phyloP scores from a whole-genome alignment of 352 stramenopile species.

The Globisporangium camurandrum region DNA sequence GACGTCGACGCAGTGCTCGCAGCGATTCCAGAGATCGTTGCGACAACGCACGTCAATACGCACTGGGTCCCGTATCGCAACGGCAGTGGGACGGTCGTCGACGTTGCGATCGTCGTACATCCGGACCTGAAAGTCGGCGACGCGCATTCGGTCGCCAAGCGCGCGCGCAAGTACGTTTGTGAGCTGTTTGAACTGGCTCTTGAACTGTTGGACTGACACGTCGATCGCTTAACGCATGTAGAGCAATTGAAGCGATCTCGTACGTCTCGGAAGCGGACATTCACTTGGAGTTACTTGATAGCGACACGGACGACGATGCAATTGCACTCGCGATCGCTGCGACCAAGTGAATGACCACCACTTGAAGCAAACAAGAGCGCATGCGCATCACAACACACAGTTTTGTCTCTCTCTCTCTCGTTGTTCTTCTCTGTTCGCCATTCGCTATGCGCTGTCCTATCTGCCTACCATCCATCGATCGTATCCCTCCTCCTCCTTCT shows the following conservation, averaged over 20 bases:
- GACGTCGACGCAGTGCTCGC: conserved; percentile 57
- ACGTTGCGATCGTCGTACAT: conserved; percentile 72
- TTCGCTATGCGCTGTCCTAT: too few relatives aligned
- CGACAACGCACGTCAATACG: conserved; percentile 75
- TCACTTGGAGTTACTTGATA: conserved; percentile 72
- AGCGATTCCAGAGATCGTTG: conserved; percentile 58
- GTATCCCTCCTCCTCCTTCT: too few relatives aligned
- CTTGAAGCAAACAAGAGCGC: neutral
- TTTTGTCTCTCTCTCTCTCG: too few relatives aligned
- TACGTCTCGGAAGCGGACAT: conserved; percentile 79
- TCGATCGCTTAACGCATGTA: too few relatives aligned
- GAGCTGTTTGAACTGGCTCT: neutral
- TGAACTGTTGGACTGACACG: too few relatives aligned
- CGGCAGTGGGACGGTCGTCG: conserved; percentile 57
- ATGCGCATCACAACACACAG: too few relatives aligned
- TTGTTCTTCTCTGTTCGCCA: too few relatives aligned
- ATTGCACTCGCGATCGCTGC: too few relatives aligned
- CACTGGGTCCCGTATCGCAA: conserved; percentile 66
- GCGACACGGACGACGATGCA: conserved; percentile 25
- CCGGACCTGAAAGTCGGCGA: conserved; percentile 71
- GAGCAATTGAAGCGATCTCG: conserved; percentile 69
- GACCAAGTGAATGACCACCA: neutral
- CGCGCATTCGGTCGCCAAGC: conserved; percentile 63
- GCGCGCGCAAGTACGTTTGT: conserved; percentile 47
- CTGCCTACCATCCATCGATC: too few relatives aligned